Conservation (phyloP, 108 stramenopile species). For the Skeletonema costatum region DNA sequence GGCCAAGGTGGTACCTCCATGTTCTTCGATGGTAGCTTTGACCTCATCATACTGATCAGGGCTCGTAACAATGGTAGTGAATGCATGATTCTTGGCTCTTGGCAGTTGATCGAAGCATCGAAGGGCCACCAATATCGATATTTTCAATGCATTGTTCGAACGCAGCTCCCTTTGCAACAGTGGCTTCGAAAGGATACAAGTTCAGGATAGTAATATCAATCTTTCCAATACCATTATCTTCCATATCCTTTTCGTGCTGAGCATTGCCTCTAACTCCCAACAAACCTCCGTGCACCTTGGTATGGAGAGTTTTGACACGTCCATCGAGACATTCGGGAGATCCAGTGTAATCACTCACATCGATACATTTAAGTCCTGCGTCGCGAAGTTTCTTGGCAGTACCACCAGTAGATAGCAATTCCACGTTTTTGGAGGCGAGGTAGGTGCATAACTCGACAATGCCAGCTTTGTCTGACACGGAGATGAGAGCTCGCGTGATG, state of each 20-base stretch:
- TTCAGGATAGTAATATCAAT: conserved; percentile 99
- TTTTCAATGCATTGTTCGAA: conserved; percentile 98
- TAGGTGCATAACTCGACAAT: conserved; percentile 90
- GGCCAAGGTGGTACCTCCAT: conserved; percentile 87
- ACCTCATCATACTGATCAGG: conserved; percentile 91
- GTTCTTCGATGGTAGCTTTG: conserved; percentile 69
- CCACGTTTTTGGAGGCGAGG: conserved; percentile 81
- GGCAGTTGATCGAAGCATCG: conserved; percentile 96
- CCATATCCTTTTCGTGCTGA: conserved; percentile 89
- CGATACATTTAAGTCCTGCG: conserved; percentile 84
- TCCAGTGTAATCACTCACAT: conserved; percentile 94
- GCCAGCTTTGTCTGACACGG: conserved; percentile 97
- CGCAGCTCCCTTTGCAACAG: conserved; percentile 87
- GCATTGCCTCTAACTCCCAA: conserved; percentile 95
- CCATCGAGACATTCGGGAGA: conserved; percentile 97
- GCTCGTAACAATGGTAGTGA: conserved; percentile 91
- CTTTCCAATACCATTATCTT: conserved; percentile 84
- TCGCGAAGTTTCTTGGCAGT: conserved; percentile 90
- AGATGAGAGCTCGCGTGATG: conserved; percentile 90
- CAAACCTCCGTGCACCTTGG: conserved; percentile 97
- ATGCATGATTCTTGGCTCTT: conserved; percentile 99
- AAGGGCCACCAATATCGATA: conserved; percentile 99
- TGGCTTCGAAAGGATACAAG: conserved; percentile 97
- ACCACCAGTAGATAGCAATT: conserved; percentile 97
- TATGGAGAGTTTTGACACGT: conserved; percentile 98